A percentile compares a stretch with the other conserved stretches of the same genome.
These are phyloP conservation scores for Trichoderma asperellum DNA, from an alignment of 2,329 filamentous ascomycete genomes.

Conservation along the genomic window DNA sequence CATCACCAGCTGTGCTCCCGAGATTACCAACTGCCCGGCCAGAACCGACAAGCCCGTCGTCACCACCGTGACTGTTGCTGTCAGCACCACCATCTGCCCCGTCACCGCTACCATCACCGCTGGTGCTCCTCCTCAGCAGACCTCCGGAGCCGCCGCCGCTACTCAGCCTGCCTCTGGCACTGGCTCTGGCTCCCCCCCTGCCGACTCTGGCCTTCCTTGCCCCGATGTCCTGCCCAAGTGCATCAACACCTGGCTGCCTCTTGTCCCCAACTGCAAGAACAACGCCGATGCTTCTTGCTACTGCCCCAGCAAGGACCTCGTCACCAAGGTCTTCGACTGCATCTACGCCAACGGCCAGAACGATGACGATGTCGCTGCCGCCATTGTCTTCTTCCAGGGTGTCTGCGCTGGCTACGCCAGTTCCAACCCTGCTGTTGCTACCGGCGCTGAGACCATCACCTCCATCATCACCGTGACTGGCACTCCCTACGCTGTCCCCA, in stretches of 20 bases:
- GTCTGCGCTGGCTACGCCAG: constrained; percentile 79
- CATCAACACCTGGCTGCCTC: constrained; percentile 86
- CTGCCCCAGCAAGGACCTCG: constrained; percentile 79
- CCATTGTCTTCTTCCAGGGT: constrained; percentile 84
- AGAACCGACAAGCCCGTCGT: constrained; percentile 49
- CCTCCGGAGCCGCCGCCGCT: constrained; percentile 30
- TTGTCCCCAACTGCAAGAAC: constrained; percentile 70
- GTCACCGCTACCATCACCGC: constrained; percentile 56
- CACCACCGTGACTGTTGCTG: constrained; percentile 57
- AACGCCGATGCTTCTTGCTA: constrained; percentile 85
- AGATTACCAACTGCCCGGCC: constrained; percentile 56
- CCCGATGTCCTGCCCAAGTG: constrained; percentile 81
- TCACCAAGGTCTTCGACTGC: constrained; percentile 79
- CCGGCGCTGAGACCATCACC: constrained; percentile 68
- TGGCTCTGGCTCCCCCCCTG: constrained; percentile 29
- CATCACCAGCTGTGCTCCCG: constrained; percentile 54
- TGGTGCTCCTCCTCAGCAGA: constrained; percentile 28
- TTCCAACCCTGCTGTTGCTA: constrained; percentile 83
- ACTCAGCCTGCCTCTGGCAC: constrained; percentile 30
- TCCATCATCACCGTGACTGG: constrained; percentile 61
- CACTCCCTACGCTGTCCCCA: constrained; percentile 54
- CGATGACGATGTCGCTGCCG: constrained; percentile 67
- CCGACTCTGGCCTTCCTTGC: constrained; percentile 50
- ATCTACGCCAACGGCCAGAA: constrained; percentile 74
- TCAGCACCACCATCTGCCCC: constrained; percentile 65